These are phyloP conservation scores for Climacium dendroides DNA, from an alignment of 225 moss, liverwort and hornwort genomes.

Conservation along the genomic window DNA sequence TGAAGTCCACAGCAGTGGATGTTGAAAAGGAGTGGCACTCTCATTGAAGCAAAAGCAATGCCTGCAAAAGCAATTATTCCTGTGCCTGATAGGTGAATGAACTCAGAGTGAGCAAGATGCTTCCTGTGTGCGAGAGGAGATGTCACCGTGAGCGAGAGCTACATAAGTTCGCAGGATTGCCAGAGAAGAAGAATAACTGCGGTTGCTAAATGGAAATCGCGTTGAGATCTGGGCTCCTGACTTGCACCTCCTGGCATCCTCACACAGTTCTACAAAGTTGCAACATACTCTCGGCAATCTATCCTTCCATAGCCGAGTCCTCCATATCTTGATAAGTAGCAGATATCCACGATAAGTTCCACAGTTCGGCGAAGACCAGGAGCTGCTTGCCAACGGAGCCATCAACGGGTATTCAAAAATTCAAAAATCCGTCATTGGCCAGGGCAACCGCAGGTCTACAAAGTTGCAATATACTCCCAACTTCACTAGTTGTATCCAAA, in stretches of 20 bases:
- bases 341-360: neutral
- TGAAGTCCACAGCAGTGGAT: neutral
- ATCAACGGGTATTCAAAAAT: neutral
- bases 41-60: neutral
- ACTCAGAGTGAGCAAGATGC: neutral
- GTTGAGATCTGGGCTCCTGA: too few species aligned
- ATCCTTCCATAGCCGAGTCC: neutral
- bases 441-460: neutral
- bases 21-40: neutral
- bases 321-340: neutral
- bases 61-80: neutral
- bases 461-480: neutral
- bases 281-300: neutral
- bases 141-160: neutral
- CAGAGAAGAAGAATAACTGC: neutral
- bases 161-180: neutral
- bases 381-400: neutral
- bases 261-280: neutral
- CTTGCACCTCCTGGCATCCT: slow-evolving; percentile 10
- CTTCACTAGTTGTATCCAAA: neutral
- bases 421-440: neutral
- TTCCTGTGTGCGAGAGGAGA: neutral
- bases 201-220: neutral
- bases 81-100: neutral
- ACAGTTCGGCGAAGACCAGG: neutral